Percentiles rank a stretch among this genome's conserved stretches.
These are phyloP conservation scores for Blastomyces percursus DNA, from an alignment of 2,329 filamentous ascomycete species.

Conservation along the genomic window DNA sequence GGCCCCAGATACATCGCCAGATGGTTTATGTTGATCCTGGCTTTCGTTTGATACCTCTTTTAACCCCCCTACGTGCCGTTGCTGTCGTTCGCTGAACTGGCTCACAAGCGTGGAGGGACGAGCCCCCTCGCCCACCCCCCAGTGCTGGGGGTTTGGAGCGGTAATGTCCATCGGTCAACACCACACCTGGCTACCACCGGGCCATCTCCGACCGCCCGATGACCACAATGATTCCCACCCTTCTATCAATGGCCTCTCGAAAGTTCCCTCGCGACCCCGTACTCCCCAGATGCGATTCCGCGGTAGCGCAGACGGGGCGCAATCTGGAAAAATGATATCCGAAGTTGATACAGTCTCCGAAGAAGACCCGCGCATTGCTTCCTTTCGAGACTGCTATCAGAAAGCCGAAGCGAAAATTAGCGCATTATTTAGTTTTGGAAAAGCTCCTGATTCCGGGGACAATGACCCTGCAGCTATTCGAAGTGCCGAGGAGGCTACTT, in stretches of 20 bases:
- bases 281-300: conserved; percentile 36
- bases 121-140: conserved; percentile 35
- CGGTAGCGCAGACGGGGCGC: conserved; percentile 36
- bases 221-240: conserved; percentile 39
- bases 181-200: conserved; percentile 56
- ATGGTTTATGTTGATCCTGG: conserved; percentile 14
- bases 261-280: conserved; percentile 33
- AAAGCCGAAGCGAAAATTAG: conserved; percentile 67
- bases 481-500: conserved; percentile 18
- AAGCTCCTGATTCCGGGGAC: conserved; percentile 19
- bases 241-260: conserved; percentile 34
- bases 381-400: conserved; percentile 68
- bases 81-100: conserved; percentile 24
- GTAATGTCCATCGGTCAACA: conserved; percentile 56
- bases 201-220: conserved; percentile 49
- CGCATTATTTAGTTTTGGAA: conserved; percentile 53
- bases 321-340: conserved; percentile 38
- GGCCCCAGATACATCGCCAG: conserved; percentile 21
- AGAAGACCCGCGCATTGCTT: conserved; percentile 55
- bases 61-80: not conserved
- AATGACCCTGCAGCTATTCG: conserved; percentile 42
- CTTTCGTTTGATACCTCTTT: conserved; percentile 10
- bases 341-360: conserved; percentile 47
- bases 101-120: conserved; percentile 35
- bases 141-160: conserved; percentile 37